Base-by-base conservation (phyloP, 192 early-diverging fungal genomes). In the Linderina pennispora region DNA sequence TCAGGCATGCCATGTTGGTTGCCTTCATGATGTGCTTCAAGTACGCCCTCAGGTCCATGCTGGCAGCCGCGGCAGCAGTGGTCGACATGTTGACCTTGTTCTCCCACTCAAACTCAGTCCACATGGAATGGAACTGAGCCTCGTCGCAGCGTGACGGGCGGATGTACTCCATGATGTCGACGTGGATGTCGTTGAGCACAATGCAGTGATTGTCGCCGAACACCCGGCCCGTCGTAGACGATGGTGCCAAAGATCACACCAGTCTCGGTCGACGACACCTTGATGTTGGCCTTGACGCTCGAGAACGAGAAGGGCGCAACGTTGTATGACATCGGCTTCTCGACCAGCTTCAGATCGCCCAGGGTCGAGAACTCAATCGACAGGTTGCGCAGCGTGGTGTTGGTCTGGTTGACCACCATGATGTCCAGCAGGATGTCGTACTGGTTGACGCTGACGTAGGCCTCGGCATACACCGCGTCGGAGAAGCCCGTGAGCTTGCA, bases 71-170 rank as follows among this genome's bases (percentile, higher is more conserved):
- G 31, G 81, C 84, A 50, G 90, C 86, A 38, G 86, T 92, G 5
- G 95, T 97, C 52, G 91, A 89, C 51, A 96, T 94, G 43, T 91
- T 91, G 48, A 99, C 92, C 80, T 97, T 97, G 78, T 99, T 99
- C 67, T 99, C 96, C 96, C 96, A 99, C 65, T 99, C 96, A 76
- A 99, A 99, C 72, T 99, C 96, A 38, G 83, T 89, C 96, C 96
- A 99, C 92, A 97, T 96, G 51, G 82, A 69, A 43, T 94, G 84
- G 90, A 99, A 99, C 81, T 89, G 87, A 22, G 84, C 87, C 62
- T 94, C 91, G 35, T 81, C 85, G 75, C 92, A 97, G 33, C 67
- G 75, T 22, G 87, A 90, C 16, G 92, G 88, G 36, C 93, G 89
- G 71, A 99, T 96, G 63, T 97, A 99, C 65, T 97, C 96, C 93